Evolutionary conservation across 257 asterid genomes (phyloP), one percentile per base, ranked within the genome.

Genomic region (Solanum chilense): DNA sequence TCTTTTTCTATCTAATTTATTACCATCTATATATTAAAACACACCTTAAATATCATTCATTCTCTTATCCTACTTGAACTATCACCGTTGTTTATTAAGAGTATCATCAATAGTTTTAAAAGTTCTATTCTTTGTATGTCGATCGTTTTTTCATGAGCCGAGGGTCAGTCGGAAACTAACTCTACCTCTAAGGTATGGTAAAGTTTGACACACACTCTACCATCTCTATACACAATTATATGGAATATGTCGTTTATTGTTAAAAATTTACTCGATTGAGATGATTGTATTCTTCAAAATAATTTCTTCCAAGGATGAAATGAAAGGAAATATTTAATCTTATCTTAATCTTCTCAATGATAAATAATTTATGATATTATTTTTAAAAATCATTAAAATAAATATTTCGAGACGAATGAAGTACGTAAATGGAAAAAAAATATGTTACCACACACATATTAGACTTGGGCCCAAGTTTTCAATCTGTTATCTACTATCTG

Each of bases 151-250:
- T 2, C 66, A 3, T 20, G 66, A 20, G 5, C 12, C 5, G 2
- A 20, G 1, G 1, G 66, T 8, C 25, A 20, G 3, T 21, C 2
- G 0, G 1, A 20, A 58, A 58, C 4, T 1, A 3, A 5, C 5
- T 20, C 12, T 8, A 58, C 5, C 25, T 58, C 66, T 20, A 58
- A 58, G 5, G 25, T 56, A 56, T 4, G 25, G 1, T 56, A 20
- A 56, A 45, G 5, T 4, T 58, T 3, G 5, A 52, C n/a, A 1
- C 12, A 58, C 66, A 58, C 25, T 58, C 25, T 20, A 58, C 5
- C 12, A 58, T 58, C 25, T 3, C 0, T 0, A 20, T 2, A 20
- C 1, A 20, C 5, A 23, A 0, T 11, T 23, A 10, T 62, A 62
- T 2, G 0, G 2, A 5, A 60, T 23, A 62, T 4, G 5, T 62